Evolutionary conservation across 768 basidiomycete species (phyloP).

Genomic region (Galerina marginata): DNA sequence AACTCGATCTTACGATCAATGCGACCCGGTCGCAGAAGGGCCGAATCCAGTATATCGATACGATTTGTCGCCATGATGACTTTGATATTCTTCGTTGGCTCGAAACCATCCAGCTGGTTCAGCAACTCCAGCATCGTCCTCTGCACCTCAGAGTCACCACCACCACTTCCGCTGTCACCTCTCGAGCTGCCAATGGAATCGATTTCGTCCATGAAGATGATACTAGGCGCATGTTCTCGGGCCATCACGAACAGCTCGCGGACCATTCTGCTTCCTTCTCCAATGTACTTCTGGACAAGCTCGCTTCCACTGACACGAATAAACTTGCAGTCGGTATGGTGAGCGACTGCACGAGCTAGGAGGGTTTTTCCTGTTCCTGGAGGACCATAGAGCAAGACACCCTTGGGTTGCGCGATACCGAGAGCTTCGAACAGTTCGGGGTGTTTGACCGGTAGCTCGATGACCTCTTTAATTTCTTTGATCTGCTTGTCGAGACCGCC

Average conservation of each 20-base stretch:
- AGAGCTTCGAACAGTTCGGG: constrained; percentile 96
- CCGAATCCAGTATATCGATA: constrained; percentile 95
- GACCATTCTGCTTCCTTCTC: constrained; percentile 96
- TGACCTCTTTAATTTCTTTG: constrained; percentile 97
- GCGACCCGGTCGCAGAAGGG: constrained; percentile 90
- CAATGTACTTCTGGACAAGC: constrained; percentile 97
- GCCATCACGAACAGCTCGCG: constrained; percentile 99
- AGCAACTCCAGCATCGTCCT: constrained; percentile 89
- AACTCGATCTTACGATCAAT: constrained; percentile 98
- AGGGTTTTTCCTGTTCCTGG: constrained; percentile 98
- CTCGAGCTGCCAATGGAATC: constrained; percentile 95
- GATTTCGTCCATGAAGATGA: constrained; percentile 99
- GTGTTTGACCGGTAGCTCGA: constrained; percentile 96
- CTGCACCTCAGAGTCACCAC: constrained; percentile 89
- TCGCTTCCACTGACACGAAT: constrained; percentile 95
- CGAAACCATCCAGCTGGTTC: constrained; percentile 90
- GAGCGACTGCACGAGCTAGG: constrained; percentile 93
- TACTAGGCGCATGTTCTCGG: constrained; percentile 93
- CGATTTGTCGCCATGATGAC: constrained; percentile 97
- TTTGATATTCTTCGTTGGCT: constrained; percentile 98
- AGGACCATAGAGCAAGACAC: constrained; percentile 93
- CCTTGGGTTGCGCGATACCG: constrained; percentile 97
- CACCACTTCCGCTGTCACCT: constrained; percentile 90
- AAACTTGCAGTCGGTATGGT: constrained; percentile 98
- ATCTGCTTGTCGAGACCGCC: constrained; percentile 99